phyloP scores from a whole-genome alignment of 129 eudicot species.

The Logfia minima region DNA sequence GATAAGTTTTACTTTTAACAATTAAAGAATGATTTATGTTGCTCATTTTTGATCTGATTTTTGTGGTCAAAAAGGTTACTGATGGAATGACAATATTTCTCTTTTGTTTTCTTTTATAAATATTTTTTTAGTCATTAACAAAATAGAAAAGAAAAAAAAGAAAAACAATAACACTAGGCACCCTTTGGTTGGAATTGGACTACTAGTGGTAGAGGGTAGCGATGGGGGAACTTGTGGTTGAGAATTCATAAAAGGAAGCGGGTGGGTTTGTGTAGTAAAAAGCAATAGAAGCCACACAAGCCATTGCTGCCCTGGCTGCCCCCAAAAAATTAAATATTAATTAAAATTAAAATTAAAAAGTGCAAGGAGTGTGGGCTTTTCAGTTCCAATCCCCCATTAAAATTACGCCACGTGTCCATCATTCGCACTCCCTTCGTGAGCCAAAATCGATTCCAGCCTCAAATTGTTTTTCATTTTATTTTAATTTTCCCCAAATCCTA shows the following conservation, averaged over 20 bases:
- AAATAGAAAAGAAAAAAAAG: too few relatives aligned
- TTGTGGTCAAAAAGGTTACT: neutral
- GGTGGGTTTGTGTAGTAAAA: neutral
- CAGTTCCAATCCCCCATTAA: constrained; percentile 33
- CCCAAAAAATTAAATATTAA: neutral
- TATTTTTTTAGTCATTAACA: too few relatives aligned
- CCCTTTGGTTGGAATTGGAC: neutral
- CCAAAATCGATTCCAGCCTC: constrained; percentile 51
- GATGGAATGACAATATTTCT: neutral
- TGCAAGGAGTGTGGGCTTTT: constrained; percentile 36
- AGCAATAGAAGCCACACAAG: neutral
- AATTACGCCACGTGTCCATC: constrained; percentile 54
- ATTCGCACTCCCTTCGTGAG: constrained; percentile 11
- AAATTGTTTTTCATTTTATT: constrained; percentile 23
- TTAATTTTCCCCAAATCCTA: neutral
- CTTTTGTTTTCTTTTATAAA: neutral
- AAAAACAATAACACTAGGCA: neutral
- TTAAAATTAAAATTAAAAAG: constrained; percentile 34
- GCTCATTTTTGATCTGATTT: neutral
- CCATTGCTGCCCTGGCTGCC: constrained; percentile 2
- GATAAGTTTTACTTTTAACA: too few relatives aligned
- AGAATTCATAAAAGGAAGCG: neutral
- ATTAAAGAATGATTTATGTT: neutral
- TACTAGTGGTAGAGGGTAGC: neutral
- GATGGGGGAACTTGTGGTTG: neutral